A percentile compares a stretch with the other conserved stretches of the same genome.
phyloP scores from a whole-genome alignment of 2,329 filamentous ascomycete genomes.

The Fusarium foetens region DNA sequence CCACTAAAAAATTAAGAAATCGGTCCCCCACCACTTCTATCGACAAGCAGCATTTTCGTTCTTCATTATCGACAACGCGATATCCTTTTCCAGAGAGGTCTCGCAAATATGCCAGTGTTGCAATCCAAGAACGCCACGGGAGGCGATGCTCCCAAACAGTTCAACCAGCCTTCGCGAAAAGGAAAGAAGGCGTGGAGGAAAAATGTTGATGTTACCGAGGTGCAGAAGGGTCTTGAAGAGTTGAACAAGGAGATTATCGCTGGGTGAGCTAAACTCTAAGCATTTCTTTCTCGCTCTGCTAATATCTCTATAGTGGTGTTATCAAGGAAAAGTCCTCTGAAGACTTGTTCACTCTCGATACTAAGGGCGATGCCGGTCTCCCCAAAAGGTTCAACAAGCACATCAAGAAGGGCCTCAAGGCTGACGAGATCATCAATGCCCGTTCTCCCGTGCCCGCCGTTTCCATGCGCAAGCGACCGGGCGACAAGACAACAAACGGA shows the following conservation, averaged over 20 bases:
- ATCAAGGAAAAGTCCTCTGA: conserved; percentile 83
- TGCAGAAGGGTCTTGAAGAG: conserved; percentile 83
- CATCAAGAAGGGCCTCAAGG: conserved; percentile 81
- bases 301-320: conserved; percentile 71
- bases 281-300: conserved; percentile 4
- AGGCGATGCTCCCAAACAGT: conserved; percentile 76
- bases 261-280: conserved; percentile 67
- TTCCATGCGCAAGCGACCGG: conserved; percentile 78
- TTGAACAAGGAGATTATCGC: conserved; percentile 90
- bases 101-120: conserved; percentile 64
- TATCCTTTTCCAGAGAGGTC: conserved; percentile 22
- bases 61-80: conserved; percentile 18
- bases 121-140: conserved; percentile 58
- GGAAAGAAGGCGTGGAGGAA: conserved; percentile 99
- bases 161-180: conserved; percentile 91
- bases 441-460: conserved; percentile 86
- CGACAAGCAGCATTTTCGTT: conserved; percentile 34
- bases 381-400: conserved; percentile 72
- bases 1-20: conserved; percentile 47
- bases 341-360: conserved; percentile 87
- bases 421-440: conserved; percentile 89
- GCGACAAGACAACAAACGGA: conserved; percentile 76
- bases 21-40: conserved; percentile 42
- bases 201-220: conserved; percentile 91
- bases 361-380: conserved; percentile 74